Base-by-base conservation (phyloP, 768 basidiomycete genomes). In the Xerocomus spinulosus region DNA sequence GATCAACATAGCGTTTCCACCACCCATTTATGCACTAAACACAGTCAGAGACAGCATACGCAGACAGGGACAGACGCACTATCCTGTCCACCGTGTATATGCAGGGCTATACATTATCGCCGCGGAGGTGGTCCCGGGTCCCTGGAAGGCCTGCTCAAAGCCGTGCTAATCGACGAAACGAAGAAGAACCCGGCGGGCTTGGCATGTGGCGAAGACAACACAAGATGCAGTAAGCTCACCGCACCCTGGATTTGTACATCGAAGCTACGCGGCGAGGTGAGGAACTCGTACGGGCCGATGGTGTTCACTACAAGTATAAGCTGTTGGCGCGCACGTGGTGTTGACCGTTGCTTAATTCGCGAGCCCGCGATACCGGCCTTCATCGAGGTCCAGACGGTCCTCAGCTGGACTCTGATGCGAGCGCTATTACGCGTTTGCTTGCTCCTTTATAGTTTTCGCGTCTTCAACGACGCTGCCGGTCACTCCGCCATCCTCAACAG, bases 171-270 rank as follows among this genome's bases (percentile, higher is more conserved):
- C 5, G 75, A 78, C 25, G 78, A 79, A 17, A 73, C 70, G 56
- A 80, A 80, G 68, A 68, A 79, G 63, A 79, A 81, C 8, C 59
- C 56, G 23, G 76, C 68, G 8, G 63, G 64, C 13, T 51, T 43
- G 4, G 55, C 8, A 24, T 55, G 58, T 8, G 66, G 60, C 5
- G 76, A 73, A 6, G 62, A 53, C 23, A 78, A 69, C 18, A 72
- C 70, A 9, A 81, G 69, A 37, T 74, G 74, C 44, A 81, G 68
- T 15, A 81, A 60, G 58, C 80, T 77, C 48, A 72, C 60, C 6
- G 70, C 77, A 4, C 77, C 77, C 1, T 71, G 71, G 45, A 80
- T 63, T 53, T 80, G 78, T 13, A 68, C 62, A 40, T 75, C 74
- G 38, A 75, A 78, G 15, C 62, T 63, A 38, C 20, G 5, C 10